Conservation (phyloP, 2,329 filamentous ascomycete genomes). For the Chaetomium strumarium region DNA sequence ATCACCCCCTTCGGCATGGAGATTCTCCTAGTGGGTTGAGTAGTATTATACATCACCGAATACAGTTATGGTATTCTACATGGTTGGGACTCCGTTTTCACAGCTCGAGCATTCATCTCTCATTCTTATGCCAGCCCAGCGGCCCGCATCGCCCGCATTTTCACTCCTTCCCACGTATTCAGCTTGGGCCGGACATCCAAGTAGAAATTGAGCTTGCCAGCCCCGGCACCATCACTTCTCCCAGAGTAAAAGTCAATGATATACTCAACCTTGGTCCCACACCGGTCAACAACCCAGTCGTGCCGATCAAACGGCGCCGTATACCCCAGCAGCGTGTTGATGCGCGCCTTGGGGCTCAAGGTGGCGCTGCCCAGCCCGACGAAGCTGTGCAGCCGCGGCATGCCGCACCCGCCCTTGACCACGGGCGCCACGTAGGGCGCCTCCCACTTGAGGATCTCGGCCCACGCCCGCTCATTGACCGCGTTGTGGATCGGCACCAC, state of each 20-base stretch:
- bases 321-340: conserved; percentile 84
- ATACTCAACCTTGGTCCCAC: conserved; percentile 80
- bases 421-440: conserved; percentile 50
- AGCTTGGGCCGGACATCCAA: conserved; percentile 63
- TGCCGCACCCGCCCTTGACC: conserved; percentile 45
- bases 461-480: conserved; percentile 94
- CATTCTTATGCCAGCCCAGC: conserved; percentile 42
- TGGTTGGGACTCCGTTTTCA: neutral
- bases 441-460: conserved; percentile 88
- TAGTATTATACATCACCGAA: conserved; percentile 4
- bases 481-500: conserved; percentile 98
- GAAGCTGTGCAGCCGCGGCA: conserved; percentile 79
- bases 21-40: neutral
- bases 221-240: conserved; percentile 37
- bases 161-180: conserved; percentile 61
- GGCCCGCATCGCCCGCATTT: conserved; percentile 54
- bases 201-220: conserved; percentile 53
- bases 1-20: neutral
- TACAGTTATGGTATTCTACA: conserved; percentile 6
- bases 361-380: conserved; percentile 57
- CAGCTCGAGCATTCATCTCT: neutral
- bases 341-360: conserved; percentile 74
- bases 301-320: conserved; percentile 89
- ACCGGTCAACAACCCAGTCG: conserved; percentile 94
- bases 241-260: conserved; percentile 98